phyloP scores from a whole-genome alignment of 169 alveolate species.

The Plasmodium fragile region DNA sequence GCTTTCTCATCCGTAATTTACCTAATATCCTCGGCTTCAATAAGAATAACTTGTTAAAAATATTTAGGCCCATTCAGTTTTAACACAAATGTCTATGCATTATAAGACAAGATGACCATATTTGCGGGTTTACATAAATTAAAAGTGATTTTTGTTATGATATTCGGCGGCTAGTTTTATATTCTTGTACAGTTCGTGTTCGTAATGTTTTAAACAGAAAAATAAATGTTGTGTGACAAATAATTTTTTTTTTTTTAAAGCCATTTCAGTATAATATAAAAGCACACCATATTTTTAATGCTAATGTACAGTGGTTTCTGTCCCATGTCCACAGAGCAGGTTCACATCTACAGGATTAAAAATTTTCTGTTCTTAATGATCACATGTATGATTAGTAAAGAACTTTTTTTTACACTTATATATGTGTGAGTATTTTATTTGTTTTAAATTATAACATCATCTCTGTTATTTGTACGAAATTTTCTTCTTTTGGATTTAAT shows the following conservation, averaged over 20 bases:
- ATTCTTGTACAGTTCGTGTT: not conserved
- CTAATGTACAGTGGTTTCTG: not conserved
- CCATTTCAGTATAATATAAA: not conserved
- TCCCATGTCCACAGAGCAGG: not conserved
- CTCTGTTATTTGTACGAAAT: not conserved
- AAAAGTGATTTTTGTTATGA: not conserved
- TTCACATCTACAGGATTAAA: not conserved
- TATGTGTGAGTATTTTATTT: not conserved
- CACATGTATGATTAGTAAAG: not conserved
- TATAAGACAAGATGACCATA: not conserved
- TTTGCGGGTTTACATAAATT: not conserved
- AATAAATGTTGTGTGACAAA: not conserved
- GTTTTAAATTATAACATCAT: not conserved
- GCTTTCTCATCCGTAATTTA: not conserved
- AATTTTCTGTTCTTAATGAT: not conserved
- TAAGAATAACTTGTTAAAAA: not conserved
- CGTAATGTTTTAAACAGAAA: not conserved
- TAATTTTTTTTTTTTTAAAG: not conserved
- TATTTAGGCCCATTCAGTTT: not conserved
- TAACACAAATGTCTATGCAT: not conserved
- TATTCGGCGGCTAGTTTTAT: not conserved
- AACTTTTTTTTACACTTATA: not conserved
- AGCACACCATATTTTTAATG: not conserved
- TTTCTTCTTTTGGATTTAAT: not conserved
- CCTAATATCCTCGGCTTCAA: not conserved